Evolutionary conservation across 177 flowering plant genomes (phyloP).

Genomic region (Vitis hybrid): DNA sequence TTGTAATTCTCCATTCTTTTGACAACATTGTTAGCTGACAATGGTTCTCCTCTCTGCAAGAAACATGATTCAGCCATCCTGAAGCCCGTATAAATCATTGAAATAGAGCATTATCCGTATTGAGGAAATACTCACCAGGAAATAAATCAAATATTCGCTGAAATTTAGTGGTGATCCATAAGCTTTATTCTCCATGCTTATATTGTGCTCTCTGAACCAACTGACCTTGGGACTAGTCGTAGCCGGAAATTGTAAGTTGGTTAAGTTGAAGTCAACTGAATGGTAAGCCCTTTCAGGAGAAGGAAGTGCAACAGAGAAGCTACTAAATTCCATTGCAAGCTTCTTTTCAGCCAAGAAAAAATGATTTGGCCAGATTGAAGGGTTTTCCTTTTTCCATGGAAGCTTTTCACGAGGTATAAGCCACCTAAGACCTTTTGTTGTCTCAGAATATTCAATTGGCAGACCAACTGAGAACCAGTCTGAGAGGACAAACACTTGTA

Average conservation of each 20-base stretch:
- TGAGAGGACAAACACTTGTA: slow-evolving; percentile 57
- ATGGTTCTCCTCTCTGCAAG: slow-evolving; percentile 58
- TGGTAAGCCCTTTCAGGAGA: slow-evolving; percentile 5
- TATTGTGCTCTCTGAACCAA: slow-evolving; percentile 20
- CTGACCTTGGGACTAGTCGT: slow-evolving; percentile 9
- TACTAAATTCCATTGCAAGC: slow-evolving; percentile 6
- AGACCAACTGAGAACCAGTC: slow-evolving; percentile 40
- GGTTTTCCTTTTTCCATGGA: slow-evolving; percentile 48
- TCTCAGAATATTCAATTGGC: slow-evolving; percentile 56
- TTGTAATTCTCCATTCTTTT: slow-evolving; percentile 36
- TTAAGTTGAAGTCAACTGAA: slow-evolving; percentile 15
- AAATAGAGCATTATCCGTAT: slow-evolving; percentile 2
- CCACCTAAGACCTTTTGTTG: slow-evolving; percentile 63
- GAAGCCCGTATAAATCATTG: neutral
- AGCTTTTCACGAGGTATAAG: slow-evolving; percentile 55
- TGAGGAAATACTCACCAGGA: slow-evolving; percentile 43
- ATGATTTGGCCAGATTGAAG: slow-evolving; percentile 25
- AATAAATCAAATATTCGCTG: slow-evolving; percentile 49
- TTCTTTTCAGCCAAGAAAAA: slow-evolving; percentile 20
- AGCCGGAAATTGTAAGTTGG: slow-evolving; percentile 12
- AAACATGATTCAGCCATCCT: neutral
- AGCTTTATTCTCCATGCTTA: slow-evolving; percentile 23
- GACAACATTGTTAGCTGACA: slow-evolving; percentile 42
- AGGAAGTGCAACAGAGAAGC: slow-evolving; percentile 12
- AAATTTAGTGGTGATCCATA: slow-evolving; percentile 43